Conservation (phyloP, 2,329 filamentous ascomycete genomes). For the Colletotrichum chlorophyti region DNA sequence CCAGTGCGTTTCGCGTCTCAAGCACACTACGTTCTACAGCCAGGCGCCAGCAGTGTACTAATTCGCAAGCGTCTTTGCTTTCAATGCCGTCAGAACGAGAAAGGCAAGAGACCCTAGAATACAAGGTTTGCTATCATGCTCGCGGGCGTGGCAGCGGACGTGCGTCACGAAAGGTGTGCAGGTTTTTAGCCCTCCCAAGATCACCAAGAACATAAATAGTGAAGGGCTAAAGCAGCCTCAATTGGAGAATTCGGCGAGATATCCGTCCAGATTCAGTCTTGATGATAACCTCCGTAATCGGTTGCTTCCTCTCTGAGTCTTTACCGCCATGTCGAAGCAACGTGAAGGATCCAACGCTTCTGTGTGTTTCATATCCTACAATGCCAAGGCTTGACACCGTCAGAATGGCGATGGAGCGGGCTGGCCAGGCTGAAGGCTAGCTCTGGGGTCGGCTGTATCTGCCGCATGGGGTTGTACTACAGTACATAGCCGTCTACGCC, state of each 20-base stretch:
- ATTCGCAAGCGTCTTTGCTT: too few relatives aligned
- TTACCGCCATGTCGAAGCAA: constrained; percentile 34
- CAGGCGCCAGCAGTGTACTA: too few relatives aligned
- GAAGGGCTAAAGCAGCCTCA: too few relatives aligned
- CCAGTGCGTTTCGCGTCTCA: constrained; percentile 30
- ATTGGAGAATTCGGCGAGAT: constrained; percentile 9
- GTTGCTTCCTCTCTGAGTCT: constrained; percentile 29
- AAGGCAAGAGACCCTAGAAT: background rate
- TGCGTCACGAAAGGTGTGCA: too few relatives aligned
- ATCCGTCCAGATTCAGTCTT: background rate
- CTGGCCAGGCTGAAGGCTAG: background rate
- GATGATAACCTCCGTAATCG: too few relatives aligned
- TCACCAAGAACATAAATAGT: constrained; percentile 33
- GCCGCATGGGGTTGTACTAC: constrained; percentile 31
- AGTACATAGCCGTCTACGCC: too few relatives aligned
- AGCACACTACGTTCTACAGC: too few relatives aligned
- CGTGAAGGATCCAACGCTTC: constrained; percentile 33
- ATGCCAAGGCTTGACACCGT: constrained; percentile 29
- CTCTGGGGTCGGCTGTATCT: constrained; percentile 29
- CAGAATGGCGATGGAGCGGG: background rate
- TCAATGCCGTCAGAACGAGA: constrained; percentile 28
- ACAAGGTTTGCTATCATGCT: constrained; percentile 32
- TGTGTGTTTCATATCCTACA: constrained; percentile 33
- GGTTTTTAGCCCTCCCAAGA: constrained; percentile 37
- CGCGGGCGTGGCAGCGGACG: constrained; percentile 32